These are phyloP conservation scores for Beauveria asiatica DNA, from an alignment of 2,329 filamentous ascomycete genomes.

Conservation along the genomic window DNA sequence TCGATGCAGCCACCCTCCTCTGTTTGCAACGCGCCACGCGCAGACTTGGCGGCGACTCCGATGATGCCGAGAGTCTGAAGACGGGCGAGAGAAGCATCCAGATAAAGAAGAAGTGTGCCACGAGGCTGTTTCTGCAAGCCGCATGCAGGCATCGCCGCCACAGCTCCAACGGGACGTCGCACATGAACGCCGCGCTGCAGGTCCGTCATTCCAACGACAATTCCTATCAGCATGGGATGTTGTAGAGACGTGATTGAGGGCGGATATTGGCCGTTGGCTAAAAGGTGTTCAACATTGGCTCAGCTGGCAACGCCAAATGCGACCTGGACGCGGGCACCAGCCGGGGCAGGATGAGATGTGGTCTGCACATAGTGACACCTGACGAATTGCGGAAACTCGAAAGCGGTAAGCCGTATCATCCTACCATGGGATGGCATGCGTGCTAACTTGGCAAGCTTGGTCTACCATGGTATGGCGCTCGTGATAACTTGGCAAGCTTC, in stretches of 20 bases:
- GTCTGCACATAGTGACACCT: neutral
- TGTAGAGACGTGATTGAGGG: neutral
- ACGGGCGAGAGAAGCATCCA: neutral
- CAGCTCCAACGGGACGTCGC: neutral
- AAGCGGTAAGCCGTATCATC: too few species aligned
- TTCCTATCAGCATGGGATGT: neutral
- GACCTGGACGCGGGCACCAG: neutral
- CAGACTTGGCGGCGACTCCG: neutral
- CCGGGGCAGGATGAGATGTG: neutral
- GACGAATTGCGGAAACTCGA: neutral
- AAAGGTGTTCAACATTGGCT: neutral
- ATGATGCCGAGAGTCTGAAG: neutral
- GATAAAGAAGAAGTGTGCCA: neutral
- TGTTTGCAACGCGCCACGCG: neutral
- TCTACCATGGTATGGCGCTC: neutral
- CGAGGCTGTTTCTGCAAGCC: neutral
- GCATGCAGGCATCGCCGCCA: constrained; percentile 2
- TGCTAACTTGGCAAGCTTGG: too few species aligned
- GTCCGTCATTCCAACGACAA: neutral
- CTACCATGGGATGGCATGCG: too few species aligned
- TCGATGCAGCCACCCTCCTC: neutral
- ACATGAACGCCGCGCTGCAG: neutral
- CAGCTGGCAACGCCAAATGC: neutral
- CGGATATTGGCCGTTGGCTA: neutral
- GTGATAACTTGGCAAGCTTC: too few species aligned